phyloP scores from a whole-genome alignment of 306 rosid species.

The apple (Malus domestica) region DNA sequence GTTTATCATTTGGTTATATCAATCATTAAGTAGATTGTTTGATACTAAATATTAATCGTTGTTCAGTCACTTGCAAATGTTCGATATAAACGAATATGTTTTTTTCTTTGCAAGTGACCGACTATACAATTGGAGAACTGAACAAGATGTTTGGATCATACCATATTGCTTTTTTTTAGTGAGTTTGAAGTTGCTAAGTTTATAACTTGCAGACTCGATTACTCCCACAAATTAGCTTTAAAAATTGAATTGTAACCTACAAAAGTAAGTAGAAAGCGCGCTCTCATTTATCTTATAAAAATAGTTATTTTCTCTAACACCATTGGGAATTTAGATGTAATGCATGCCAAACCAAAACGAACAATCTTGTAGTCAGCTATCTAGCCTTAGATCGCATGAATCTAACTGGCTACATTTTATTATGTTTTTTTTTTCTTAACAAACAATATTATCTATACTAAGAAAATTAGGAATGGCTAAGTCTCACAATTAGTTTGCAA shows the following conservation, averaged over 20 bases:
- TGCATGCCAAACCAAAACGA: constrained; percentile 18
- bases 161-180: not conserved
- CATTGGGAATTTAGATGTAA: constrained; percentile 2
- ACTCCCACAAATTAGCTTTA: not conserved
- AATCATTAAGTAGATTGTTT: not conserved
- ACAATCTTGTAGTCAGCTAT: not conserved
- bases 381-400: constrained; percentile 15
- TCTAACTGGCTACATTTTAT: not conserved
- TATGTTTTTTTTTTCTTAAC: not conserved
- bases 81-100: not conserved
- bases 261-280: constrained; percentile 1
- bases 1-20: not conserved
- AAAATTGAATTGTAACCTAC: not conserved
- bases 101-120: not conserved
- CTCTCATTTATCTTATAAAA: not conserved
- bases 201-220: not conserved
- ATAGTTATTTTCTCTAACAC: not conserved
- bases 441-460: no score
- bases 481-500: rapidly evolving
- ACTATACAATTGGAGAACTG: not conserved
- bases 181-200: not conserved
- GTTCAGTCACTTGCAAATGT: not conserved
- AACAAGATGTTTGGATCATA: not conserved
- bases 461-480: no score
- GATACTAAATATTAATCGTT: not conserved